Conservation (phyloP, 345 rosid genomes). For the Euphorbia pulcherrima region DNA sequence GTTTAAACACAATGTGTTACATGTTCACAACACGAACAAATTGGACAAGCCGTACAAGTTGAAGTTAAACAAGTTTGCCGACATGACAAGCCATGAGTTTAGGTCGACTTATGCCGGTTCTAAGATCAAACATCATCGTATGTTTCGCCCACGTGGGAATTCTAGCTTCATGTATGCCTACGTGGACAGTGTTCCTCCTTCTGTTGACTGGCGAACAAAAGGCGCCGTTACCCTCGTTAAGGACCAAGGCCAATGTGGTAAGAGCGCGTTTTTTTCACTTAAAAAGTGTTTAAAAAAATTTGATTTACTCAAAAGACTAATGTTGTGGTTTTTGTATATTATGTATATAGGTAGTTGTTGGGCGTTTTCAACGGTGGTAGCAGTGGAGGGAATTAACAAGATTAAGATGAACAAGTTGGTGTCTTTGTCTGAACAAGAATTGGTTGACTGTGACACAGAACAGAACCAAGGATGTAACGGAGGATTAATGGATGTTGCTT, state of each 20-base stretch:
- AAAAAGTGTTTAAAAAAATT: not conserved
- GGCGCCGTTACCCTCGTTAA: conserved; percentile 74
- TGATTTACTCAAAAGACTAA: not conserved
- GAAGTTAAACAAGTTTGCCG: conserved; percentile 82
- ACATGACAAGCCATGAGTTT: conserved; percentile 79
- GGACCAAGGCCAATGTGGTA: conserved; percentile 90
- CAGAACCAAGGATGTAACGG: conserved; percentile 52
- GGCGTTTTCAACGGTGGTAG: conserved; percentile 73
- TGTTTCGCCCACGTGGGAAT: conserved; percentile 44
- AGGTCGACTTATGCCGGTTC: conserved; percentile 55
- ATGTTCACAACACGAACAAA: conserved; percentile 65
- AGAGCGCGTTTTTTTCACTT: not conserved
- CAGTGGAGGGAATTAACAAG: conserved; percentile 55
- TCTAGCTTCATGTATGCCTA: conserved; percentile 59
- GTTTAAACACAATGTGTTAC: conserved; percentile 66
- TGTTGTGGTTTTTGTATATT: not conserved
- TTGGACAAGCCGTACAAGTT: conserved; percentile 68
- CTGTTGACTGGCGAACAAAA: conserved; percentile 75
- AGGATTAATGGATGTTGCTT: conserved; percentile 66
- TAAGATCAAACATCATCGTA: conserved; percentile 63
- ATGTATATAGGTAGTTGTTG: conserved; percentile 74
- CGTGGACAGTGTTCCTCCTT: conserved; percentile 32
- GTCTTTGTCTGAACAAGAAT: conserved; percentile 55
- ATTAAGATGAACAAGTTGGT: conserved; percentile 34
- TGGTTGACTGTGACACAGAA: conserved; percentile 45